Evolutionary conservation across 2,329 filamentous ascomycete species (phyloP), one percentile per base, ranked within the genome.

Genomic region (Dothistroma septosporum): DNA sequence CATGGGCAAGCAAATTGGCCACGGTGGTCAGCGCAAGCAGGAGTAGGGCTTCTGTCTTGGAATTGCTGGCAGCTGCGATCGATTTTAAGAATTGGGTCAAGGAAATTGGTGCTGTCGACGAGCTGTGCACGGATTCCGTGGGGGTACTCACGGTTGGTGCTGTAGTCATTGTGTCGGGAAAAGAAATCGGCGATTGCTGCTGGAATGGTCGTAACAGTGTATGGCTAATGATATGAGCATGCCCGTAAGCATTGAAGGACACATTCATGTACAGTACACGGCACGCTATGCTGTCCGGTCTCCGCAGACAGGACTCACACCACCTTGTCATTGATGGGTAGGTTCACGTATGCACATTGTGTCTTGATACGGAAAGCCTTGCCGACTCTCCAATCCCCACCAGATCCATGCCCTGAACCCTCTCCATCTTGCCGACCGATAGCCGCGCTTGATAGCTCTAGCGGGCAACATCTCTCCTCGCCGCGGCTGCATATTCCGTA

Each of bases 1-100:
- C 11, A 52, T 9, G 14, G 53, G 22, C 12, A 46, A 41, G 52
- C 50, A 53, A n/a, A 53, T 11, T 8, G 24, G 2, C 8, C 35
- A 53, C n/a, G 16, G n/a, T 19, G 50, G 24, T 35, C 50, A 53
- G n/a, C 50, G 50, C 24, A 53, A 35, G 31, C 24, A 53, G 50
- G 50, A 53, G 19, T 53, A 53, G 50, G 50, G 31, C 14, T 35
- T 31, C 50, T 50, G 47, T 50, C 47, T 50, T 24, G 21, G 28
- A 21, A 48, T 44, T 48, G 47, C 11, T 14, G 47, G 14, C 19
- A 31, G 21, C 9, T 50, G 21, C 11, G 28, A 50, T 19, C 47
- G 47, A 11, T 24, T 50, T 14, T 50, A n/a, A 44, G n/a, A 28
- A 3, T 28, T 28, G 24, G n/a, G 41, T 44, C 41, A n/a, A 44